Evolutionary conservation across 129 eudicot genomes (phyloP).

Genomic region (Oenanthe sinensis): DNA sequence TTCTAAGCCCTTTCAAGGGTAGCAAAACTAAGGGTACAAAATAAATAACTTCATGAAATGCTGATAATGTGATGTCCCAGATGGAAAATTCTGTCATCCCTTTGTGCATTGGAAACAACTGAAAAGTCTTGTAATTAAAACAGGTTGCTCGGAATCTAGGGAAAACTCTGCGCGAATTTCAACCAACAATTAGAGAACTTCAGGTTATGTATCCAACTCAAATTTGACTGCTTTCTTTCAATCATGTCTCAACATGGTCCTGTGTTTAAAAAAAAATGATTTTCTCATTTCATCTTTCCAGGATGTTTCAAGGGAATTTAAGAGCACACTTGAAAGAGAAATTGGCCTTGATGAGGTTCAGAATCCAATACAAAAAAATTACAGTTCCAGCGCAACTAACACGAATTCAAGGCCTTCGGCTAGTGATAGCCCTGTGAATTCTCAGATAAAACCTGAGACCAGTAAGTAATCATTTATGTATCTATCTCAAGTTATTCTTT

Average conservation of each 20-base stretch:
- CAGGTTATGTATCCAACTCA: constrained; percentile 42
- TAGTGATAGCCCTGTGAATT: constrained; percentile 22
- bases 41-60: background rate
- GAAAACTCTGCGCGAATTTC: constrained; percentile 73
- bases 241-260: background rate
- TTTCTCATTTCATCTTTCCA: constrained; percentile 10
- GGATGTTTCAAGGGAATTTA: constrained; percentile 96
- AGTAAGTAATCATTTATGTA: constrained; percentile 31
- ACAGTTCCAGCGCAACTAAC: constrained; percentile 30
- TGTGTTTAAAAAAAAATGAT: background rate
- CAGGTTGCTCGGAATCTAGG: constrained; percentile 93
- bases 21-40: background rate
- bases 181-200: constrained; percentile 92
- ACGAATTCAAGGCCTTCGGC: constrained; percentile 26
- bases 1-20: background rate
- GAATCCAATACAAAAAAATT: constrained; percentile 32
- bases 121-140: background rate
- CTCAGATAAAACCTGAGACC: constrained; percentile 24
- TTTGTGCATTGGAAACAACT: background rate
- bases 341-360: constrained; percentile 80
- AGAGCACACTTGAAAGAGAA: constrained; percentile 86
- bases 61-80: background rate
- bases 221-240: constrained; percentile 7
- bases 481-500: background rate
- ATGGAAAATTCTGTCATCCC: background rate